Conservation (phyloP, 2,329 filamentous ascomycete genomes). For the Alternaria triticina region DNA sequence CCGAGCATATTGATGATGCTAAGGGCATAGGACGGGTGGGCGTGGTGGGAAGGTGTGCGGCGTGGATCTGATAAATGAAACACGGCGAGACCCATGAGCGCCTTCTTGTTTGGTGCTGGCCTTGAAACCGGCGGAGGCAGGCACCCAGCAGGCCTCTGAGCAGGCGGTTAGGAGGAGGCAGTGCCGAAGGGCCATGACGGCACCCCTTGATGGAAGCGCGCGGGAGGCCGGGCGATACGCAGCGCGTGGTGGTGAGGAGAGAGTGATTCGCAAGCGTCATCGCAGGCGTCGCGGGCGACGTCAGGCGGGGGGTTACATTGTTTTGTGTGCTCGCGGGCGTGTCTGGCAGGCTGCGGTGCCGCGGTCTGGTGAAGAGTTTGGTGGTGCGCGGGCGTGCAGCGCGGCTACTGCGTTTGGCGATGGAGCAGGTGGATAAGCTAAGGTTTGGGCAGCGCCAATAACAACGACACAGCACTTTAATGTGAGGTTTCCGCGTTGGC, state of each 20-base stretch:
- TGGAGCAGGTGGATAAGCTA: slow-evolving; percentile 14
- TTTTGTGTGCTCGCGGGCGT: neutral
- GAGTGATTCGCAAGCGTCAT: neutral
- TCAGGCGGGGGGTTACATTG: neutral
- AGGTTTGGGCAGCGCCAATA: slow-evolving; percentile 4
- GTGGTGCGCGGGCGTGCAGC: neutral
- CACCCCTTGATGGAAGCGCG: slow-evolving; percentile 25
- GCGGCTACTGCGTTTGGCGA: slow-evolving; percentile 34
- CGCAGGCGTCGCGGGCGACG: neutral
- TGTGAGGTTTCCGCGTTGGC: slow-evolving; percentile 32
- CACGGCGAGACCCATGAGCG: slow-evolving; percentile 27
- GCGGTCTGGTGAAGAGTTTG: neutral
- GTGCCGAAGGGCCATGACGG: slow-evolving; percentile 20
- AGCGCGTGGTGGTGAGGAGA: slow-evolving; percentile 9
- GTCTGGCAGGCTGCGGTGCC: neutral
- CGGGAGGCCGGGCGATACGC: slow-evolving; percentile 36
- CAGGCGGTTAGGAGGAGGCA: slow-evolving; percentile 37
- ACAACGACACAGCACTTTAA: neutral
- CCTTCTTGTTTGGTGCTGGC: slow-evolving; percentile 34
- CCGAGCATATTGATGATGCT: slow-evolving; percentile 7
- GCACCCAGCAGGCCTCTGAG: slow-evolving; percentile 11
- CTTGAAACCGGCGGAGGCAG: slow-evolving; percentile 14
- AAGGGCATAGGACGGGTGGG: slow-evolving; percentile 6
- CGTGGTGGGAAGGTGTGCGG: slow-evolving; percentile 14
- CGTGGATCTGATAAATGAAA: slow-evolving; percentile 32